Conservation (phyloP, 129 eudicot species). For the Saussurea involucrata region DNA sequence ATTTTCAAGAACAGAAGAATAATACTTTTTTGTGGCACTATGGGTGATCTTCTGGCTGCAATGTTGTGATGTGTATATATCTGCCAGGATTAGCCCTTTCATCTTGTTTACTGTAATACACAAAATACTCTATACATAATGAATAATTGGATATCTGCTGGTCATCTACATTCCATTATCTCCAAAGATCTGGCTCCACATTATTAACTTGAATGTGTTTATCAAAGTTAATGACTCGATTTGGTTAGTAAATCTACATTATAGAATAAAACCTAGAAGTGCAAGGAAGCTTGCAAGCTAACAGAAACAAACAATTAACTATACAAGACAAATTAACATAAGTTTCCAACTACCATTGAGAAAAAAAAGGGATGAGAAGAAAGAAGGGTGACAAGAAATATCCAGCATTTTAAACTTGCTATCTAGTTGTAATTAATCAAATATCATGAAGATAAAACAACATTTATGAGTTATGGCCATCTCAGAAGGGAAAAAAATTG, state of each 20-base stretch:
- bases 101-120: constrained; percentile 15
- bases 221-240: background rate
- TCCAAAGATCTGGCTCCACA: background rate
- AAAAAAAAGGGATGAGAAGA: background rate
- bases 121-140: constrained; percentile 18
- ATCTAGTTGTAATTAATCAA: constrained; percentile 17
- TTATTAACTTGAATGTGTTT: background rate
- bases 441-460: constrained; percentile 13
- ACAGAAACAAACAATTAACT: constrained; percentile 3
- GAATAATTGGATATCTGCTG: constrained; percentile 10
- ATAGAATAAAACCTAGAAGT: background rate
- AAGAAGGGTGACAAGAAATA: background rate
- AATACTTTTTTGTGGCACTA: constrained; percentile 1
- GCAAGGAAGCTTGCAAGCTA: background rate
- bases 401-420: constrained; percentile 4
- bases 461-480: constrained; percentile 18
- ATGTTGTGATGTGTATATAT: constrained; percentile 25
- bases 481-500: constrained; percentile 10
- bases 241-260: background rate
- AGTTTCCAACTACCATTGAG: constrained; percentile 9
- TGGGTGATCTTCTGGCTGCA: constrained; percentile 1
- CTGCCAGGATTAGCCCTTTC: constrained; percentile 16
- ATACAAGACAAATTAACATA: background rate
- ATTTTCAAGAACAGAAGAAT: constrained; percentile 8
- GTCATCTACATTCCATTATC: constrained; percentile 1